A percentile compares a stretch with the other conserved stretches of the same genome.
Conservation (phyloP, 2,329 filamentous ascomycete species). For the Alternaria solani region DNA sequence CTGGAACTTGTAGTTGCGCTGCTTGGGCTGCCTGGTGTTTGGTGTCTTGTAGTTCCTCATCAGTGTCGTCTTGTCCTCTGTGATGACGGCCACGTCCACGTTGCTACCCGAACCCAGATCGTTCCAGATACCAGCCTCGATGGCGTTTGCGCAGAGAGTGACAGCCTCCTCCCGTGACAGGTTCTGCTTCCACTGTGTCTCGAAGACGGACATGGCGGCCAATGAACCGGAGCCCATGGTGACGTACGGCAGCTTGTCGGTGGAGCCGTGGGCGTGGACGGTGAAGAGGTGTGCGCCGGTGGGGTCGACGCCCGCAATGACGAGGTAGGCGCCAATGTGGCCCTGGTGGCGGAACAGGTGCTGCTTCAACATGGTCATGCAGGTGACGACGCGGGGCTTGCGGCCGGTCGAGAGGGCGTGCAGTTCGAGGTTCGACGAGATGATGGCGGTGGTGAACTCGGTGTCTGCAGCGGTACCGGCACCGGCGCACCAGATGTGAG, state of each 20-base stretch:
- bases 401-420: conserved; percentile 96
- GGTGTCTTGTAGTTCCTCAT: conserved; percentile 93
- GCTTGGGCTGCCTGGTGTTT: conserved; percentile 89
- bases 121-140: conserved; percentile 98
- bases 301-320: conserved; percentile 95
- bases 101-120: conserved; percentile 97
- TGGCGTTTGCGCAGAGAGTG: conserved; percentile 82
- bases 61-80: conserved; percentile 90
- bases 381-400: conserved; percentile 95
- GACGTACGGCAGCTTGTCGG: conserved; percentile 98
- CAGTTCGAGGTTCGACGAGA: conserved; percentile 97
- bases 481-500: conserved; percentile 98
- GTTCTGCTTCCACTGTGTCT: conserved; percentile 88
- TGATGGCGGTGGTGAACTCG: conserved; percentile 98
- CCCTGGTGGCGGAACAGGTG: conserved; percentile 99
- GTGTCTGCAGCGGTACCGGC: conserved; percentile 98
- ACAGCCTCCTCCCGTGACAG: conserved; percentile 83
- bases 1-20: conserved; percentile 89
- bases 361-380: conserved; percentile 99
- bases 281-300: conserved; percentile 96
- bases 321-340: conserved; percentile 96
- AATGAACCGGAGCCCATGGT: conserved; percentile 98
- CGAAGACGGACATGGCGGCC: conserved; percentile 97
- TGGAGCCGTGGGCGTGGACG: conserved; percentile 96
- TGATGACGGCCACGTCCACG: conserved; percentile 96